phyloP scores from a whole-genome alignment of 2,329 filamentous ascomycete genomes.

The Ascochyta rabiei region DNA sequence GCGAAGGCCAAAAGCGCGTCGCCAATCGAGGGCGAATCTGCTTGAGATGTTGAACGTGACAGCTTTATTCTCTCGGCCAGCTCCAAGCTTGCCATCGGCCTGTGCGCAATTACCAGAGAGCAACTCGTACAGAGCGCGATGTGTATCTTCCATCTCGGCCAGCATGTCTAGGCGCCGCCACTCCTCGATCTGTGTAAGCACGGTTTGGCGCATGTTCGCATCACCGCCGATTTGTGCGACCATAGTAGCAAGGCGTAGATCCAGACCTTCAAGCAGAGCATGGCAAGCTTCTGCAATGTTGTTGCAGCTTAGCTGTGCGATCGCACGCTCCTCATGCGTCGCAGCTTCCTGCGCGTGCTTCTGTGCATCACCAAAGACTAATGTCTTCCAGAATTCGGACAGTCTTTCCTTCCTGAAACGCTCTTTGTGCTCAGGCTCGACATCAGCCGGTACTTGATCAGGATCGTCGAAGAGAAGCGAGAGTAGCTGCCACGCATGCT shows the following conservation, averaged over 20 bases:
- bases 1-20: constrained; percentile 87
- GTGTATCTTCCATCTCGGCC: constrained; percentile 82
- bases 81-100: constrained; percentile 76
- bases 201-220: constrained; percentile 69
- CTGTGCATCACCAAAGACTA: constrained; percentile 50
- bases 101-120: constrained; percentile 85
- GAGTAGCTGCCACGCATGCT: constrained; percentile 82
- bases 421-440: constrained; percentile 51
- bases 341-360: constrained; percentile 61
- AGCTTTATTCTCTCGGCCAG: constrained; percentile 78
- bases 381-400: constrained; percentile 66
- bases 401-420: constrained; percentile 64
- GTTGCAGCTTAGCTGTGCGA: constrained; percentile 79
- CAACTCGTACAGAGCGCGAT: constrained; percentile 88
- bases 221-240: constrained; percentile 84
- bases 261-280: constrained; percentile 73
- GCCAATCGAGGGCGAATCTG: constrained; percentile 88
- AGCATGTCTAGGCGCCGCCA: constrained; percentile 85
- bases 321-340: constrained; percentile 79
- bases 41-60: constrained; percentile 81
- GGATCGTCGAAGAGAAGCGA: constrained; percentile 81
- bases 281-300: constrained; percentile 83
- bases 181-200: constrained; percentile 78
- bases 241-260: constrained; percentile 84
- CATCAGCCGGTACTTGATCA: constrained; percentile 41